Base-by-base conservation (phyloP, 495 filamentous ascomycete genomes). In the Delitschia confertaspora region DNA sequence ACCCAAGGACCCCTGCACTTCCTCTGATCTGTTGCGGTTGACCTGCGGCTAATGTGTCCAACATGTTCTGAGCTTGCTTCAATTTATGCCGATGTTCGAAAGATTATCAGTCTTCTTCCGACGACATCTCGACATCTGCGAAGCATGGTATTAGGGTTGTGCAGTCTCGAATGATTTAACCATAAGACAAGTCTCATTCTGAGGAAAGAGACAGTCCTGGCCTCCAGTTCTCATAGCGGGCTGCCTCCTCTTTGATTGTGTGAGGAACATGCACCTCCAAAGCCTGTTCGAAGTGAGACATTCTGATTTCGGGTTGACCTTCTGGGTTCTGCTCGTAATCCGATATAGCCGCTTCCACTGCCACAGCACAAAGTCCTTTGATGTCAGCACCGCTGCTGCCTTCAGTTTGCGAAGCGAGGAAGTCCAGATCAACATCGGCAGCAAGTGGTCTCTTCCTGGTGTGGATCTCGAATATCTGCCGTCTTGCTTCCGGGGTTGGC, bases 351-450 rank as follows among this genome's bases (percentile, higher is more conserved):
- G 43, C 20, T 8, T 51, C 47, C 16, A 44, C 38, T 9, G 43
- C 53, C 18, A 43, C 33, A 10, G 42, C 26, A 40, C 89, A 95
- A 4, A 95, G 80, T 16, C 72, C 78, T 34, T 84, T 80, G 33
- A 96, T 73, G 62, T 98, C 91, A 1, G 91, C 88, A 4, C 91
- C 91, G 2, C 85, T 89, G 59, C 82, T 87, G 0, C 88, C 86
- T 7, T 87, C 83, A 0, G 79, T 87, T 46, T 63, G 63, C n/a
- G 59, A 43, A n/a, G 86, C 83, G 25, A 98, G 58, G 20, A 69
- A 60, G 2, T 69, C 68, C 6, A 85, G 56, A 51, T 85, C 75
- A 6, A 93, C 76, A 35, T 82, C 80, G n/a, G 69, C 49, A 39
- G 72, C 70, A 33, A 83, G 58, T 34, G 75, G 70, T 55, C 77